Base-by-base conservation (phyloP, 257 asterid species). In the Catharanthus roseus region DNA sequence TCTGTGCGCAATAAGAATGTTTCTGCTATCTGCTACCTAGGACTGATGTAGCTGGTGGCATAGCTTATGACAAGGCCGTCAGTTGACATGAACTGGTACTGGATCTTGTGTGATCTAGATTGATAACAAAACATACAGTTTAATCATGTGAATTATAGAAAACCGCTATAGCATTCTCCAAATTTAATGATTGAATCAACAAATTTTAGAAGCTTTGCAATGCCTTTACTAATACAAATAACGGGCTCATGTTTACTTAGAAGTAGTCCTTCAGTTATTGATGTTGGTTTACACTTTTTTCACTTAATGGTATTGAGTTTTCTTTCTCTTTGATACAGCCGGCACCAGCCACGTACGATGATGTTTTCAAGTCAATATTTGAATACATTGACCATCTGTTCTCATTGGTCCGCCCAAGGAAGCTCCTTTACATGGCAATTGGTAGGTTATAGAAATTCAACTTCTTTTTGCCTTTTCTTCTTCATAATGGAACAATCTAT, bases 361-460 rank as follows among this genome's bases (percentile, higher is more conserved):
- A 86, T 58, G 97, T 95, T 56, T 95, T 95, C 83, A 89, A 78
- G 75, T 78, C 84, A 50, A 91, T 95, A 49, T 91, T 95, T 83
- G 96, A 88, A 69, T 93, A 95, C 86, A 91, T 91, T 68, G 97
- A 95, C 79, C 96, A 95, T 76, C 82, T 91, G 38, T 78, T 95
- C 77, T 80, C 95, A 47, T 73, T 95, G 84, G 86, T 89, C 82
- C 96, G 99, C 45, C 99, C 99, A 65, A 89, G 97, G 81, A 89
- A 89, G 83, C 86, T 95, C 79, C 97, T 91, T 55, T 95, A 86
- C 75, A 79, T 95, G 93, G 99, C 99, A 70, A 95, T 91, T 71
- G 99, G 99, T 93, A 85, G 75, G 92, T 51, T 33, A 5, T 36
- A 28, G 19, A 12, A n/a, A 16, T 45, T 50, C 21, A 31, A 34